phyloP scores from a whole-genome alignment of 495 filamentous ascomycete genomes.

The Neurospora discreta region DNA sequence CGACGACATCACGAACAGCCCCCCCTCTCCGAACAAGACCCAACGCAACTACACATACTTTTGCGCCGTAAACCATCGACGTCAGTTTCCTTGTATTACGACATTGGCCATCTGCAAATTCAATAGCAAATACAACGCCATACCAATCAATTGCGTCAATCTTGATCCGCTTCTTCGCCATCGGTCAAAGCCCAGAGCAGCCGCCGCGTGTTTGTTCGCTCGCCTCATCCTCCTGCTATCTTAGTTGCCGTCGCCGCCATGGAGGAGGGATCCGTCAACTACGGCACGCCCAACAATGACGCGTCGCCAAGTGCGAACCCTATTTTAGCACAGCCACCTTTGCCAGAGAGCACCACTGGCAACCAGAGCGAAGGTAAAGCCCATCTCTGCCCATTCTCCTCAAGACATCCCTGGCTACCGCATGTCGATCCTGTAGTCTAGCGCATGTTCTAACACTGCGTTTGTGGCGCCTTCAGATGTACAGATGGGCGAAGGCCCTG shows the following conservation, averaged over 20 bases:
- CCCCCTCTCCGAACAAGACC: constrained; percentile 3
- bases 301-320: constrained; percentile 39
- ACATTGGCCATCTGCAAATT: neutral
- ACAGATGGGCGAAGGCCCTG: constrained; percentile 42
- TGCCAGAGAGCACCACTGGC: constrained; percentile 21
- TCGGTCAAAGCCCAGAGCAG: neutral
- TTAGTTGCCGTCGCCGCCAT: constrained; percentile 27
- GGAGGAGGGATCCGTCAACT: constrained; percentile 44
- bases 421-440: neutral
- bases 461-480: constrained; percentile 29
- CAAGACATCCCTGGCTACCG: neutral
- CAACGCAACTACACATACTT: constrained; percentile 9
- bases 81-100: neutral
- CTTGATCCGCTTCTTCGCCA: neutral
- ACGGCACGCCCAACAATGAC: constrained; percentile 41
- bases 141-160: neutral
- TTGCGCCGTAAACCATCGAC: constrained; percentile 10
- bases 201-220: neutral
- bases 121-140: neutral
- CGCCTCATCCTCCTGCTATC: neutral
- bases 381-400: neutral
- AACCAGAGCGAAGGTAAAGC: constrained; percentile 25
- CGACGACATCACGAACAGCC: constrained; percentile 19
- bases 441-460: neutral
- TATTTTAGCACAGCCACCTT: constrained; percentile 40